phyloP scores from a whole-genome alignment of 768 basidiomycete genomes.

The Megacollybia marginata region DNA sequence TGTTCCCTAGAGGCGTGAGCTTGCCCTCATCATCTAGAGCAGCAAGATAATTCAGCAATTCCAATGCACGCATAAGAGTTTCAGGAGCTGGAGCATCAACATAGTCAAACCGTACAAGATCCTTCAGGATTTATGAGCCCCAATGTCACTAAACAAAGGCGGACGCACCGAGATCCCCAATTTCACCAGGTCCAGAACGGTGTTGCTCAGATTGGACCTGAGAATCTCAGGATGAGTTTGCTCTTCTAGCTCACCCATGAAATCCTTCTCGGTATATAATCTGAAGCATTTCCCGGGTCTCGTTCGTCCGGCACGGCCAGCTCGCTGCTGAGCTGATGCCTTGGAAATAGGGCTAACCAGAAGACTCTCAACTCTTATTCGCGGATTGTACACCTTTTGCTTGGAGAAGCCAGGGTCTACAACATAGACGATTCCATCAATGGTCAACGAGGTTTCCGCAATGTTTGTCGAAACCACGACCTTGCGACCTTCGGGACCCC shows the following conservation, averaged over 20 bases:
- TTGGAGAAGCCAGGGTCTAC: conserved; percentile 97
- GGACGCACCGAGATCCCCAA: conserved; percentile 72
- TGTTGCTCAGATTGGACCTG: conserved; percentile 87
- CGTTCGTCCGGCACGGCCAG: conserved; percentile 94
- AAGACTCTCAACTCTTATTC: conserved; percentile 91
- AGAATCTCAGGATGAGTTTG: conserved; percentile 97
- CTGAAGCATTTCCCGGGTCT: conserved; percentile 96
- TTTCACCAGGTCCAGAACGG: conserved; percentile 90
- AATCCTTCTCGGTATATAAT: conserved; percentile 95
- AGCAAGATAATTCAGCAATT: conserved; percentile 85
- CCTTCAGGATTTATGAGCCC: conserved; percentile 28
- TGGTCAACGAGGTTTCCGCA: conserved; percentile 95
- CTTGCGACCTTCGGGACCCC: conserved; percentile 84
- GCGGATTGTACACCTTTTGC: conserved; percentile 97
- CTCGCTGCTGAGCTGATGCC: conserved; percentile 91
- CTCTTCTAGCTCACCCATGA: conserved; percentile 91
- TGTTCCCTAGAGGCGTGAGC: conserved; percentile 74
- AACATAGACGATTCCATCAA: conserved; percentile 99
- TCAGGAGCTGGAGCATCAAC: conserved; percentile 94
- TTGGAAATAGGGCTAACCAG: conserved; percentile 95
- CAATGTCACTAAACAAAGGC: background rate
- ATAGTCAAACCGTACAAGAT: conserved; percentile 83
- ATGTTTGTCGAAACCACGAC: conserved; percentile 95
- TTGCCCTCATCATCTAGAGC: conserved; percentile 94
- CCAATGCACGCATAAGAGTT: conserved; percentile 94